Evolutionary conservation across 805 yeast genomes (phyloP), one percentile per base, ranked within the genome.

Genomic region (Barnettozyma botsteinii): DNA sequence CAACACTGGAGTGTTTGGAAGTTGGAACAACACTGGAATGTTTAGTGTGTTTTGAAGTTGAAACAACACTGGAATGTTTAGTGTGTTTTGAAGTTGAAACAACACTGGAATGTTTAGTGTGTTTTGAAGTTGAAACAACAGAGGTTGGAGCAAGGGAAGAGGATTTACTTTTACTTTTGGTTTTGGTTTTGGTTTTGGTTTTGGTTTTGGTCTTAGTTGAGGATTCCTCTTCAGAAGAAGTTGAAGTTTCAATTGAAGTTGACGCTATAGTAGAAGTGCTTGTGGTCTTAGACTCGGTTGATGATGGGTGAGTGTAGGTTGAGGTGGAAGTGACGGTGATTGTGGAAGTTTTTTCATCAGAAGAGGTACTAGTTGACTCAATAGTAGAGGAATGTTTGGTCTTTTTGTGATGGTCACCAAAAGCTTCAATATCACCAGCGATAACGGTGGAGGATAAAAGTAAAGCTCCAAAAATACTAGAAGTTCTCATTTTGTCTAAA

Each of bases 401-500:
- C 12, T 36, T 24, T 25, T 38, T 38, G 20, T 38, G 35, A 20
- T 23, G 26, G n/a, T 13, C 12, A n/a, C 42, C 31, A 18, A 26
- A 12, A 12, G 37, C 42, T 14, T 33, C 37, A 22, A 29, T 34
- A 13, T 33, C 37, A n/a, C 28, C 20, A 19, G 38, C 38, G 5
- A 39, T 5, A 21, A 31, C 38, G 19, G 32, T 15, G 31, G 22
- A 21, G 10, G 43, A 30, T 10, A 40, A 18, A 14, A 33, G 9
- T 12, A 40, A 36, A 26, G 38, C 32, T 21, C 37, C 25, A 26
- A 40, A 9, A 27, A 40, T 17, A 18, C 36, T 26, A 7, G 34
- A 28, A 14, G 33, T 12, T 34, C 23, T 40, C 43, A 40, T 40
- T 35, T 17, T 31, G n/a, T n/a, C n/a, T n/a, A n/a, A n/a, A n/a